These are phyloP conservation scores for Solanum neorickii DNA, from an alignment of 257 asterid species.

Conservation along the genomic window DNA sequence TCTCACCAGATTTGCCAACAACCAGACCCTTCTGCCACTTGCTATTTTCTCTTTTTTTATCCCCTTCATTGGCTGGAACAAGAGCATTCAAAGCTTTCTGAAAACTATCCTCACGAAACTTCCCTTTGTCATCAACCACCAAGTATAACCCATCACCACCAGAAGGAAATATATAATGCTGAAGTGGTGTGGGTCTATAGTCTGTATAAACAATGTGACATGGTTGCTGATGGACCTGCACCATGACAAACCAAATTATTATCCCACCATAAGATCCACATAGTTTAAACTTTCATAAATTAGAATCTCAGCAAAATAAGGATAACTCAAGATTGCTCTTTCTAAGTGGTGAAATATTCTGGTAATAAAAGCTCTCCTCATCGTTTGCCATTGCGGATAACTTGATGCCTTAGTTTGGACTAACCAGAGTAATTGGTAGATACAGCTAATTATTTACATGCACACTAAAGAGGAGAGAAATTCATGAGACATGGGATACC, in stretches of 20 bases:
- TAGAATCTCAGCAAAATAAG: neutral
- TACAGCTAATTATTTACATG: neutral
- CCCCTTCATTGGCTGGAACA: slow-evolving; percentile 49
- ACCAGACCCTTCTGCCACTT: slow-evolving; percentile 69
- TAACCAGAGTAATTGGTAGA: neutral
- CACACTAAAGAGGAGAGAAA: neutral
- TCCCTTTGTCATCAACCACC: slow-evolving; percentile 90
- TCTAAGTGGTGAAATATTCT: neutral
- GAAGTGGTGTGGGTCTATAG: slow-evolving; percentile 97
- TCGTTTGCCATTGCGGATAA: neutral
- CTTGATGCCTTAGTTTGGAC: neutral
- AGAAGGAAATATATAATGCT: slow-evolving; percentile 85
- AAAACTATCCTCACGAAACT: slow-evolving; percentile 92
- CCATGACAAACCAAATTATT: slow-evolving; percentile 13
- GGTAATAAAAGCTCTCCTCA: neutral
- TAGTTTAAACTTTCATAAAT: neutral
- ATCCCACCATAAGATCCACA: neutral
- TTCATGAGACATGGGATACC: neutral
- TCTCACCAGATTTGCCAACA: slow-evolving; percentile 75
- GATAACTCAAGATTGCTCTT: neutral
- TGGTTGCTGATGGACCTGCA: slow-evolving; percentile 96
- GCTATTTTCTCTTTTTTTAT: slow-evolving; percentile 50
- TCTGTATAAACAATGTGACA: slow-evolving; percentile 97
- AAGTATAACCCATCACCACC: slow-evolving; percentile 94
- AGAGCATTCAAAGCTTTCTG: slow-evolving; percentile 90